A percentile compares a stretch with the other conserved stretches of the same genome.
Evolutionary conservation across 2,329 filamentous ascomycete genomes (phyloP).

Genomic region (Neofusicoccum laricinum): DNA sequence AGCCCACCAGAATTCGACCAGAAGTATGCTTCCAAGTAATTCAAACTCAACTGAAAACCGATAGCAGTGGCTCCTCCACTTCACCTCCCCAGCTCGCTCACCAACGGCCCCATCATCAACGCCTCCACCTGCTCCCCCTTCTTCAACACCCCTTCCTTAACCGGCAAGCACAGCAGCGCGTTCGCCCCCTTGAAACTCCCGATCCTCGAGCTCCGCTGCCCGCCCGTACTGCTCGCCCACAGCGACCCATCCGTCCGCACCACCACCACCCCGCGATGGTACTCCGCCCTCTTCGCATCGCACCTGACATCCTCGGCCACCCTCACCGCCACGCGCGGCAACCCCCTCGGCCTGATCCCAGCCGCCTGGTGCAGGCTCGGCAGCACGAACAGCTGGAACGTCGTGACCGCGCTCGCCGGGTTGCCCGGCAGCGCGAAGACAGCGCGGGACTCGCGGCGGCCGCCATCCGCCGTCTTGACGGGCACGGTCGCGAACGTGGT

Average conservation of each 20-base stretch:
- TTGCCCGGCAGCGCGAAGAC: constrained; percentile 94
- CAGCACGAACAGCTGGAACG: constrained; percentile 90
- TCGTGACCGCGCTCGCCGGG: constrained; percentile 87
- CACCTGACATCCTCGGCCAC: constrained; percentile 70
- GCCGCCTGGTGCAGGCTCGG: constrained; percentile 76
- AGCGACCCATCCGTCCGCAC: constrained; percentile 64
- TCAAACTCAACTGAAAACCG: too few relatives aligned
- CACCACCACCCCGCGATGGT: constrained; percentile 77
- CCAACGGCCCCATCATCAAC: constrained; percentile 66
- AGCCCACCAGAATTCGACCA: too few relatives aligned
- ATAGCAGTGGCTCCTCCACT: too few relatives aligned
- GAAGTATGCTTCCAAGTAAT: background rate
- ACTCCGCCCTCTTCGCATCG: constrained; percentile 78
- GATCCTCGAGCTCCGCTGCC: constrained; percentile 84
- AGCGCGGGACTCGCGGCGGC: constrained; percentile 61
- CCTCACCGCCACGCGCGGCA: constrained; percentile 69
- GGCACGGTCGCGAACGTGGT: constrained; percentile 93
- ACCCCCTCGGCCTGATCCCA: constrained; percentile 65
- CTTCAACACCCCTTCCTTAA: constrained; percentile 59
- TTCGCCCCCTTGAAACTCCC: constrained; percentile 89
- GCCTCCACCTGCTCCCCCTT: constrained; percentile 74
- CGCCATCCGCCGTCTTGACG: constrained; percentile 47
- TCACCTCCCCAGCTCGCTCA: constrained; percentile 25
- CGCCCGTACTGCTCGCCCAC: constrained; percentile 77
- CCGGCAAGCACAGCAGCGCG: constrained; percentile 73